Base-by-base conservation (phyloP, 1,284 basidiomycete species). In the Pascua guehoae region DNA sequence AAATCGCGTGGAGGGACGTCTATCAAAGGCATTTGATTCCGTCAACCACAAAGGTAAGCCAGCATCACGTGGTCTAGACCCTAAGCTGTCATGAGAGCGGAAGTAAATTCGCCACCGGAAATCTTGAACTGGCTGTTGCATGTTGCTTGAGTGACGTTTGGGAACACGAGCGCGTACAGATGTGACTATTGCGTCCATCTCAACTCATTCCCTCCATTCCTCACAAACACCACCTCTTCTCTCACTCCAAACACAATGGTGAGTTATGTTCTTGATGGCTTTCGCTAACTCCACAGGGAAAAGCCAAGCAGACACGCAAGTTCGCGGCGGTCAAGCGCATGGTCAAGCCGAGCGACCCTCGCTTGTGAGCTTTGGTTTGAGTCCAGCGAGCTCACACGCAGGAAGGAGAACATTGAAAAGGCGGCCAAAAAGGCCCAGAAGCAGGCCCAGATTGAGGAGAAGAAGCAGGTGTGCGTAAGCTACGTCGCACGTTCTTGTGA, bases 261-360 rank as follows among this genome's bases (percentile, higher is more conserved):
- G 24, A 32, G 24, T 32, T 32, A 32, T 7, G 24, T 3, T 7
- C 4, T 32, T 7, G 24, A 7, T 32, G 4, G 4, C 24, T 32
- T 32, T 32, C 7, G 24, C 24, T 32, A 32, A 32, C 24, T 32
- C n/a, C 8, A 15, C 55, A 93, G 94, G 90, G 86, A n/a, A 94
- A 88, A 79, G 90, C 90, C 50, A 92, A 91, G 76, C 93, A 91
- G 76, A 94, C 92, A 1, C 84, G 92, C 76, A 97, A 97, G 77
- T 97, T 97, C 75, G 94, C 92, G 5, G 81, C 87, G 8, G 92
- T 96, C 47, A 99, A 99, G 79, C 88, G 95, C 14, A 84, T 98
- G 82, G 80, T 98, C 64, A 95, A 93, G 72, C 94, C 96, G 0
- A 91, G 88, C 68, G 96, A 98, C 76, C 89, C 89, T 60, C 83